Evolutionary conservation across 1,139 yeast species (phyloP).

Genomic region (Geotrichum candidum): DNA sequence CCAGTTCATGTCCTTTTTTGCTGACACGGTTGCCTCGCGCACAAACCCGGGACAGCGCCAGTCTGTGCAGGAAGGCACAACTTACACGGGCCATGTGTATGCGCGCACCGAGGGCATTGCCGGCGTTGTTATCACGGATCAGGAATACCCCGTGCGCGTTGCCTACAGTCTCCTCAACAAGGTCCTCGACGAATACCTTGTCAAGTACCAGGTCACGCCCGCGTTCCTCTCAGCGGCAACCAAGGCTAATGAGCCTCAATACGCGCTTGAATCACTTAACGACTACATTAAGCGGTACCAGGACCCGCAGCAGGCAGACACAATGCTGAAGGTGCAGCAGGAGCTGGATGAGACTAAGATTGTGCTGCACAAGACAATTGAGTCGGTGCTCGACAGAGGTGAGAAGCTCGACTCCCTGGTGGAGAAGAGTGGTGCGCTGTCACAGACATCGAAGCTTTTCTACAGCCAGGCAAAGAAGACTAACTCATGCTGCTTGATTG

Average conservation of each 20-base stretch:
- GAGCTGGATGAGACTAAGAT: slow-evolving; percentile 97
- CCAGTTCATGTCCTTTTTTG: slow-evolving; percentile 92
- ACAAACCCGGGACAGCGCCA: slow-evolving; percentile 89
- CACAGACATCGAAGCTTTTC: slow-evolving; percentile 84
- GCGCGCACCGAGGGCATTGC: slow-evolving; percentile 86
- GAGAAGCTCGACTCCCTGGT: slow-evolving; percentile 91
- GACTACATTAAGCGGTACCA: slow-evolving; percentile 77
- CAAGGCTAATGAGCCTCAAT: slow-evolving; percentile 39
- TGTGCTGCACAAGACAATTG: slow-evolving; percentile 92
- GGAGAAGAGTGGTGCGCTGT: slow-evolving; percentile 89
- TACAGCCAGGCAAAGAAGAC: slow-evolving; percentile 97
- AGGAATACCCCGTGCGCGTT: slow-evolving; percentile 96
- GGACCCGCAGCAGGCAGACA: slow-evolving; percentile 95
- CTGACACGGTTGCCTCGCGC: slow-evolving; percentile 84
- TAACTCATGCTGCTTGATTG: slow-evolving; percentile 85
- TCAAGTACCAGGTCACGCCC: slow-evolving; percentile 68
- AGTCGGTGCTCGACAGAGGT: slow-evolving; percentile 89
- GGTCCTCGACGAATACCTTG: slow-evolving; percentile 80
- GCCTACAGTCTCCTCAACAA: slow-evolving; percentile 91
- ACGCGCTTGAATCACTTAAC: slow-evolving; percentile 53
- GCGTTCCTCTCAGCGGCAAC: slow-evolving; percentile 50
- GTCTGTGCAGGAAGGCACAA: slow-evolving; percentile 78
- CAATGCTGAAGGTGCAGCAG: slow-evolving; percentile 94
- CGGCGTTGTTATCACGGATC: slow-evolving; percentile 90
- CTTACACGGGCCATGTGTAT: slow-evolving; percentile 74